Evolutionary conservation across 129 eudicot species (phyloP).

Genomic region (Chrysanthemum lavandulifolium): DNA sequence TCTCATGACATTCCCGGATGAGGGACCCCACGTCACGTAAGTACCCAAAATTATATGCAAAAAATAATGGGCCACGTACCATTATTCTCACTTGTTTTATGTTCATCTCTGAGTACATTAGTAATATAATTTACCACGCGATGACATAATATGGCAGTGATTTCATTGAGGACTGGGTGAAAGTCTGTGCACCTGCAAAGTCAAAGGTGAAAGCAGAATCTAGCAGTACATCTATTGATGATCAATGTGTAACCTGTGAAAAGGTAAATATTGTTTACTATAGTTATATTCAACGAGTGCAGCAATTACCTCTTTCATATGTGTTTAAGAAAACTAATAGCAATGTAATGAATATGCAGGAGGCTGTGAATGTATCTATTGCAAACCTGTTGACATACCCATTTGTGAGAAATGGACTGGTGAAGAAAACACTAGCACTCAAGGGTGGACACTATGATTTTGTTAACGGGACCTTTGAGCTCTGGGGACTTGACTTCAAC

Average conservation of each 20-base stretch:
- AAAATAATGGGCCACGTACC: not conserved
- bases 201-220: slow-evolving; percentile 55
- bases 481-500: slow-evolving; percentile 88
- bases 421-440: slow-evolving; percentile 80
- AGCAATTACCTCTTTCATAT: not conserved
- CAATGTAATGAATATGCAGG: slow-evolving; percentile 45
- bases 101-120: slow-evolving; percentile 13
- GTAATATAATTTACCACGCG: not conserved
- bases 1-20: slow-evolving; percentile 83
- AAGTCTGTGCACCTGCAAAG: slow-evolving; percentile 73
- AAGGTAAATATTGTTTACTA: slow-evolving; percentile 46
- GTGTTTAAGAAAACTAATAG: slow-evolving; percentile 1
- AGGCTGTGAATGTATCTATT: slow-evolving; percentile 88
- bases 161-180: slow-evolving; percentile 95
- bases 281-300: slow-evolving; percentile 3
- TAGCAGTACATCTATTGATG: slow-evolving; percentile 39
- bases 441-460: slow-evolving; percentile 97
- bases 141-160: slow-evolving; percentile 47
- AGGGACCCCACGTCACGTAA: slow-evolving; percentile 69
- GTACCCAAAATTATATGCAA: not conserved
- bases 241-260: slow-evolving; percentile 65
- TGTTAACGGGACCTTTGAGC: slow-evolving; percentile 83
- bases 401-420: slow-evolving; percentile 76
- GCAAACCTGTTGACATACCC: slow-evolving; percentile 80
- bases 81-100: not conserved